These are phyloP conservation scores for Andrographis paniculata DNA, from an alignment of 305 asterid genomes.

Conservation along the genomic window DNA sequence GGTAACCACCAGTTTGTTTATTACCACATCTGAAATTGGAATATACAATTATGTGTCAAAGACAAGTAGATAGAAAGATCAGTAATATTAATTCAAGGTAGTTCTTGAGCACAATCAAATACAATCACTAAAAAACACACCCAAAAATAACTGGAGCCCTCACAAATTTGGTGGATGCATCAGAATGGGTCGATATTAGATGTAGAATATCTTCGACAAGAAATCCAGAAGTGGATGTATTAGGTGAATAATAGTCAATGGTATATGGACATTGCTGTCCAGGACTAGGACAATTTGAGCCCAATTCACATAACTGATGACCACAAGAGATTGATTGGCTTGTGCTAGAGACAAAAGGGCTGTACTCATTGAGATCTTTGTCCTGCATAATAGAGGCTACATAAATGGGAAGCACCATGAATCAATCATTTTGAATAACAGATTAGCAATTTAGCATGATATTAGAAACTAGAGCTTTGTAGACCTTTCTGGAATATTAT, in stretches of 20 bases:
- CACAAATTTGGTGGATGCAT: slow-evolving; percentile 34
- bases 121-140: slow-evolving; percentile 26
- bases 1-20: slow-evolving; percentile 57
- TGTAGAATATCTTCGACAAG: slow-evolving; percentile 53
- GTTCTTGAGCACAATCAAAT: slow-evolving; percentile 3
- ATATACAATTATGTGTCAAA: slow-evolving; percentile 16
- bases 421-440: slow-evolving; percentile 52
- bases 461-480: slow-evolving; percentile 17
- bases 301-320: slow-evolving; percentile 37
- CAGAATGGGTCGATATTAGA: slow-evolving; percentile 34
- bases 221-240: slow-evolving; percentile 50
- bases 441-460: slow-evolving; percentile 35
- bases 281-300: slow-evolving; percentile 33
- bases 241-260: slow-evolving; percentile 37
- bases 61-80: slow-evolving; percentile 4
- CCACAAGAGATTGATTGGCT: slow-evolving; percentile 44
- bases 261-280: slow-evolving; percentile 45
- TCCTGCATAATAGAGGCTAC: slow-evolving; percentile 72
- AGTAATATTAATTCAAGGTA: slow-evolving; percentile 2
- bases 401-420: slow-evolving; percentile 56
- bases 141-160: slow-evolving; percentile 46
- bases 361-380: slow-evolving; percentile 49
- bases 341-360: slow-evolving; percentile 48
- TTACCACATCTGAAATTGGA: slow-evolving; percentile 41
- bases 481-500: slow-evolving; percentile 13